These are phyloP conservation scores for Mesembryanthemum crystallinum DNA, from an alignment of 148 eudicot species.

Conservation along the genomic window DNA sequence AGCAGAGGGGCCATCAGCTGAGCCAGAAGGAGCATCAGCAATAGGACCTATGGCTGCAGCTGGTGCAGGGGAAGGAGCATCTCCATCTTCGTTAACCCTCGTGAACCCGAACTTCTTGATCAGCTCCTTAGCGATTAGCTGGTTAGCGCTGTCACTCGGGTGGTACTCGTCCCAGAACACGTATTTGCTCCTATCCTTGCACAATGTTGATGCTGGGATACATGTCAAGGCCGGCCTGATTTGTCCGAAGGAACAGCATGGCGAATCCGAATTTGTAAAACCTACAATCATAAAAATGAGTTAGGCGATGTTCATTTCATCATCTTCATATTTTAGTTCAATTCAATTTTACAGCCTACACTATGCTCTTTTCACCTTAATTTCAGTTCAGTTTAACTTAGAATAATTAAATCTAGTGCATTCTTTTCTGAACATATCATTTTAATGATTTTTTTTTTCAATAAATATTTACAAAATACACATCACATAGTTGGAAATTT, in stretches of 20 bases:
- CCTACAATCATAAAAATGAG: conserved; percentile 33
- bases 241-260: conserved; percentile 78
- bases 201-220: conserved; percentile 61
- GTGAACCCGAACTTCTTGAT: conserved; percentile 55
- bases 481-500: too few relatives aligned
- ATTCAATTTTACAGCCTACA: too few relatives aligned
- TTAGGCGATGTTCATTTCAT: neutral
- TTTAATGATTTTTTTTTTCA: too few relatives aligned
- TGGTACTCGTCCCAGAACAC: conserved; percentile 97
- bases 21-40: conserved; percentile 11
- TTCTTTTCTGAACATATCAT: too few relatives aligned
- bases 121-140: conserved; percentile 58
- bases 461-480: too few relatives aligned
- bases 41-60: conserved; percentile 32
- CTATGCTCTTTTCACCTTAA: too few relatives aligned
- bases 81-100: conserved; percentile 18
- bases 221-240: conserved; percentile 91
- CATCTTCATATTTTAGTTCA: too few relatives aligned
- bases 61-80: conserved; percentile 36
- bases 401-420: too few relatives aligned
- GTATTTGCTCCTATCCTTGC: conserved; percentile 75
- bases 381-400: too few relatives aligned
- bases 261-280: conserved; percentile 69
- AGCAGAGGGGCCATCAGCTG: neutral
- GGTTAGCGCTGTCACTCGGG: conserved; percentile 73